Percentiles rank a stretch among this genome's conserved stretches.
Conservation (phyloP, 495 filamentous ascomycete species). For the Clavariopsis aquatica region DNA sequence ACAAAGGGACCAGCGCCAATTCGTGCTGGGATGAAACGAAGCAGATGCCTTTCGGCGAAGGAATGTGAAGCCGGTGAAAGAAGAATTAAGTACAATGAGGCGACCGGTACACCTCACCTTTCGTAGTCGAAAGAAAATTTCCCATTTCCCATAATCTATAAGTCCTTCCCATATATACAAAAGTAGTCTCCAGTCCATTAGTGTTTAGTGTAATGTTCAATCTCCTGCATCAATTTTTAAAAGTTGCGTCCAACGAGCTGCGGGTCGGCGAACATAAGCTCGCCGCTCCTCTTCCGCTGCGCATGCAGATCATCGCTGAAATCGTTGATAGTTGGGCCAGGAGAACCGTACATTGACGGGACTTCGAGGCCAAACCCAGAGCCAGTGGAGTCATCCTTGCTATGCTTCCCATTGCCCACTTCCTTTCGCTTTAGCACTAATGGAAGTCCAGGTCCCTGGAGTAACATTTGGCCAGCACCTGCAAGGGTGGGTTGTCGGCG, state of each 20-base stretch:
- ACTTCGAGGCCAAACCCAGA: background rate
- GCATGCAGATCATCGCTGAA: background rate
- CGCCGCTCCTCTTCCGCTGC: constrained; percentile 10
- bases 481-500: background rate
- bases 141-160: background rate
- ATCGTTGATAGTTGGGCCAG: background rate
- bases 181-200: constrained; percentile 2
- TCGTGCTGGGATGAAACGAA: background rate
- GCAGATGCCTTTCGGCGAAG: background rate
- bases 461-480: constrained; percentile 11
- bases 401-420: background rate
- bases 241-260: constrained; percentile 8
- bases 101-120: background rate
- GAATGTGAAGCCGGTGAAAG: background rate
- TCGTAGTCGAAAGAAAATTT: background rate
- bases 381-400: background rate
- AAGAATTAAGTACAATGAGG: background rate
- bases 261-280: constrained; percentile 19
- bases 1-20: background rate
- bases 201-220: constrained; percentile 4
- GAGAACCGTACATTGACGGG: background rate
- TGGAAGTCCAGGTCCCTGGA: constrained; percentile 16
- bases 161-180: constrained; percentile 9
- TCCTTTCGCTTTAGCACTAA: constrained; percentile 11
- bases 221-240: constrained; percentile 1